These are phyloP conservation scores for Ploettnerulaceae sp. DNA, from an alignment of 2,329 filamentous ascomycete genomes.

Conservation along the genomic window DNA sequence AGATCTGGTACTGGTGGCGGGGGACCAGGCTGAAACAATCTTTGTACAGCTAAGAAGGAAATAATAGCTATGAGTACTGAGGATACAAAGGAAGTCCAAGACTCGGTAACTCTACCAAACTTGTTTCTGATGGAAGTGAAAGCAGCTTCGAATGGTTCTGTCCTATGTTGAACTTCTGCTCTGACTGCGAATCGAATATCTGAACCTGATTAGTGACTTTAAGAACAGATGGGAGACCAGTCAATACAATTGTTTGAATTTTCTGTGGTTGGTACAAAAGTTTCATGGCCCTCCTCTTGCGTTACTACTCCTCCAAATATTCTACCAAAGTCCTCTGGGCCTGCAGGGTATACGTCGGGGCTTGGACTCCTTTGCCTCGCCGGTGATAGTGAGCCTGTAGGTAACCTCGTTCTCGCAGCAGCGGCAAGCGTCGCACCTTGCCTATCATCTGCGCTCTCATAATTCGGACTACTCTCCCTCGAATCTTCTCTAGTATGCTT, in stretches of 20 bases:
- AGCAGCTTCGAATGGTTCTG: conserved; percentile 74
- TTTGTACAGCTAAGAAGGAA: conserved; percentile 59
- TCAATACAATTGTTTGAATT: conserved; percentile 47
- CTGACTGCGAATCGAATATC: conserved; percentile 85
- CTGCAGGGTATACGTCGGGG: conserved; percentile 39
- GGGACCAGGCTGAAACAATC: conserved; percentile 63
- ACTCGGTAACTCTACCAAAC: conserved; percentile 58
- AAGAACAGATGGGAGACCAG: conserved; percentile 5
- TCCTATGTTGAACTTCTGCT: conserved; percentile 82
- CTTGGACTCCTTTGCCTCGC: conserved; percentile 52
- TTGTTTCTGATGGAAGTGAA: conserved; percentile 58
- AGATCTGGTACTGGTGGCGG: conserved; percentile 72
- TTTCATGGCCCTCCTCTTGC: conserved; percentile 26
- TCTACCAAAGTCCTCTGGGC: conserved; percentile 35
- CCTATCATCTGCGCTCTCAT: conserved; percentile 49
- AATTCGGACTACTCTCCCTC: conserved; percentile 54
- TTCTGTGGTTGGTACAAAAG: conserved; percentile 25
- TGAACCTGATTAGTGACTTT: conserved; percentile 37
- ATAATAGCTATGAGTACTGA: conserved; percentile 59
- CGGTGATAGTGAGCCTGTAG: conserved; percentile 50
- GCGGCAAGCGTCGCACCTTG: conserved; percentile 32
- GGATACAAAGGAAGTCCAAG: conserved; percentile 62
- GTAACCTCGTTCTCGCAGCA: conserved; percentile 36
- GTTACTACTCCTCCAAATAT: conserved; percentile 35
- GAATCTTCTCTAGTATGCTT: conserved; percentile 49